phyloP scores from a whole-genome alignment of 768 basidiomycete species.

The Pleurotus djamor region DNA sequence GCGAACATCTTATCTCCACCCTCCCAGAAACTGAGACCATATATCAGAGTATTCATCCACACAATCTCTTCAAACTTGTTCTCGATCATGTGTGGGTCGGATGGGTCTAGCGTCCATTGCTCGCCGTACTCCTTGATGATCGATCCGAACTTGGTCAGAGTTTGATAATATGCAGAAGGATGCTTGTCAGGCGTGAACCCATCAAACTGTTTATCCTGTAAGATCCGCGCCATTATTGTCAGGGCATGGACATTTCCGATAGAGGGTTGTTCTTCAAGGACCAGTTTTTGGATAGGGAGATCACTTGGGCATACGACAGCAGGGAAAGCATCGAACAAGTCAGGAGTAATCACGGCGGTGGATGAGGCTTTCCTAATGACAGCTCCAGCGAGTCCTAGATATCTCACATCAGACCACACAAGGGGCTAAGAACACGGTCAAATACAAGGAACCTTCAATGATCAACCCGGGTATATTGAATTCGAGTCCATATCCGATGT shows the following conservation, averaged over 20 bases:
- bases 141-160: not conserved
- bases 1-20: conserved; percentile 30
- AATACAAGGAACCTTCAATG: conserved; percentile 49
- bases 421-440: not conserved
- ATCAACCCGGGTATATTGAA: conserved; percentile 56
- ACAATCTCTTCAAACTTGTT: conserved; percentile 50
- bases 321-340: no score
- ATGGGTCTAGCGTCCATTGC: conserved; percentile 18
- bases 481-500: conserved; percentile 61
- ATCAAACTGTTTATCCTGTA: no score
- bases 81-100: conserved; percentile 25
- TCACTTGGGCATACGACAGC: no score
- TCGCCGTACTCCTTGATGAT: conserved; percentile 15
- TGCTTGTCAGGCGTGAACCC: no score
- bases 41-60: conserved; percentile 45
- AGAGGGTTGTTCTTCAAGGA: no score
- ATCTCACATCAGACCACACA: not conserved
- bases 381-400: no score
- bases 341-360: no score
- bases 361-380: no score
- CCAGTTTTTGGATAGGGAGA: no score
- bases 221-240: no score
- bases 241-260: no score
- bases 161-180: no score
- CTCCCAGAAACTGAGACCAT: conserved; percentile 31